Conservation (phyloP, 192 early-diverging fungal genomes). For the Backusella australiensis region DNA sequence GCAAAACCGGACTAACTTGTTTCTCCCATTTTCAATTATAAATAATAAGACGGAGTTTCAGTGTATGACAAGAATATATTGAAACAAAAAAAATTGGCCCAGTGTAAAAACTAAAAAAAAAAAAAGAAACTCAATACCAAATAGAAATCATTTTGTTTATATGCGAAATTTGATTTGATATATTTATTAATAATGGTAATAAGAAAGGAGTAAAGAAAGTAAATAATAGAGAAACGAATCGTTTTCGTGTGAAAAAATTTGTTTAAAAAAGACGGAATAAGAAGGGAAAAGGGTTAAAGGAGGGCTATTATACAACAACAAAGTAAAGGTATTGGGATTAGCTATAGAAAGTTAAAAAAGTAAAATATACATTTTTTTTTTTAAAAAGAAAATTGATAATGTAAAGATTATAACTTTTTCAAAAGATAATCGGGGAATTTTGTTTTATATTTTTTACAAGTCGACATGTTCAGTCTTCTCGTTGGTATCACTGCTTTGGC, state of each 20-base stretch:
- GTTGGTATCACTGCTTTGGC: conserved; percentile 4
- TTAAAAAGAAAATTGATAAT: not conserved
- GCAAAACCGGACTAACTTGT: too few species aligned
- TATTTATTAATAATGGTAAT: conserved; percentile 1
- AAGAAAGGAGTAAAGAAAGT: not conserved
- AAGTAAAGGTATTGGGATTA: not conserved
- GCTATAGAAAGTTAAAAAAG: not conserved
- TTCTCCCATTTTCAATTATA: not conserved
- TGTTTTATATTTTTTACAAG: conserved; percentile 5
- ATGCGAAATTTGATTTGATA: not conserved
- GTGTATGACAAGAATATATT: not conserved
- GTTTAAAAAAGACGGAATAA: not conserved
- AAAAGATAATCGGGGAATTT: not conserved
- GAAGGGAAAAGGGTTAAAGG: not conserved
- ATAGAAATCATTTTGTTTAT: not conserved
- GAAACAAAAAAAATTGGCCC: not conserved
- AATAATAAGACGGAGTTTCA: not conserved
- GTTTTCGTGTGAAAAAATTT: not conserved
- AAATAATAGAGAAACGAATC: not conserved
- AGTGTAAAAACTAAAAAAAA: not conserved
- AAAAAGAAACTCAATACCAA: not conserved
- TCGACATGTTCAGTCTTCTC: conserved; percentile 5
- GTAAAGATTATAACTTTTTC: not conserved
- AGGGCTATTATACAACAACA: not conserved
- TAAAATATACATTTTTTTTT: not conserved